Conservation (phyloP, 73 alveolate genomes). For the Blepharisma japonicum region DNA sequence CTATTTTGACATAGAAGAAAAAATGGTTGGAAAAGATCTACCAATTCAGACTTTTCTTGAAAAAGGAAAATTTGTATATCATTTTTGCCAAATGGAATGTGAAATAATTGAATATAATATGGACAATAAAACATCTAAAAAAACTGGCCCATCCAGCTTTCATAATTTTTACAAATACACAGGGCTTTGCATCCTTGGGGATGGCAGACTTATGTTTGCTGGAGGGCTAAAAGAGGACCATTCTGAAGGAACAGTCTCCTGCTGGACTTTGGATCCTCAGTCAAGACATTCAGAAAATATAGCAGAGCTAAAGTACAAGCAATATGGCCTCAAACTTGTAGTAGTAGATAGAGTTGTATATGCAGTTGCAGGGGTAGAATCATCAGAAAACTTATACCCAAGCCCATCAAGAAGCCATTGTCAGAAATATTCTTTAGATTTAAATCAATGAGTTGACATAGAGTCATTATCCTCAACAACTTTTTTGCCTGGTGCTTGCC, state of each 20-base stretch:
- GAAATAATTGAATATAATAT: constrained; percentile 21
- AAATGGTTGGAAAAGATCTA: not conserved
- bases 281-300: not conserved
- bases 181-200: constrained; percentile 3
- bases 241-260: not conserved
- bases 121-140: not conserved
- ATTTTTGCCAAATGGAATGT: not conserved
- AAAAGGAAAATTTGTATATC: not conserved
- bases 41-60: not conserved
- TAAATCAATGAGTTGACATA: not conserved
- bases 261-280: constrained; percentile 21
- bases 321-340: not conserved
- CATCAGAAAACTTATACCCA: not conserved
- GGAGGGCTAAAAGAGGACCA: constrained; percentile 14
- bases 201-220: constrained; percentile 24
- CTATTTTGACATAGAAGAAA: not conserved
- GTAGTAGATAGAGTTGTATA: not conserved
- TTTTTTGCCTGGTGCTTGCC: constrained; percentile 12
- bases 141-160: not conserved
- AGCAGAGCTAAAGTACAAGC: not conserved
- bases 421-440: not conserved
- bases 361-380: constrained; percentile 6
- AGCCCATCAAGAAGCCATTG: not conserved
- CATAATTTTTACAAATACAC: not conserved
- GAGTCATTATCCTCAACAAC: not conserved